Percentiles rank a stretch among this genome's conserved stretches.
phyloP scores from a whole-genome alignment of 164 flowering plant species.

The Euptelea pleiosperma region DNA sequence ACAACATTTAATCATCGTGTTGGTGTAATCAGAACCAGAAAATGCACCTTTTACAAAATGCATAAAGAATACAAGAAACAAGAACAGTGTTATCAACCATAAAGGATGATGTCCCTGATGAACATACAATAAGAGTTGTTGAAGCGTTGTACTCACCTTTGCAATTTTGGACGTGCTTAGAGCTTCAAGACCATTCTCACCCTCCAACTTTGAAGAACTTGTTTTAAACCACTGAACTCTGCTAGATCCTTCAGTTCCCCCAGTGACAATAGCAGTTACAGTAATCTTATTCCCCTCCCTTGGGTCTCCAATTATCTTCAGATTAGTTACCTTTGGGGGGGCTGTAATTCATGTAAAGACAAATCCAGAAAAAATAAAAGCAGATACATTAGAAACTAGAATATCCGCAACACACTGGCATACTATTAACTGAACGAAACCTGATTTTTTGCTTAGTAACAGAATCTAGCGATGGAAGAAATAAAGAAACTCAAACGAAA shows the following conservation, averaged over 20 bases:
- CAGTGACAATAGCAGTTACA: conserved; percentile 80
- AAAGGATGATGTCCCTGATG: not conserved
- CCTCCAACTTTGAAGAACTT: conserved; percentile 47
- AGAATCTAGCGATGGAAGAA: too few relatives aligned
- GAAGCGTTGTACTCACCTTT: conserved; percentile 44
- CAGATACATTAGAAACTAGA: not conserved
- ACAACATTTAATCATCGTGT: too few relatives aligned
- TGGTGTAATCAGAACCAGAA: not conserved
- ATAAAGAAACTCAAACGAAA: too few relatives aligned
- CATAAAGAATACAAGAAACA: conserved; percentile 5
- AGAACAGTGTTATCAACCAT: not conserved
- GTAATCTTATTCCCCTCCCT: conserved; percentile 84
- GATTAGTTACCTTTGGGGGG: conserved; percentile 76
- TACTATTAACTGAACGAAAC: not conserved
- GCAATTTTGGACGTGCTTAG: conserved; percentile 82
- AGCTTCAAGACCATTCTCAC: conserved; percentile 70
- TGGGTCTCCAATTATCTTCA: conserved; percentile 82
- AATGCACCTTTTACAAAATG: conserved; percentile 1
- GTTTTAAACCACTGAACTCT: conserved; percentile 98
- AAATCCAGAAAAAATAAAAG: not conserved
- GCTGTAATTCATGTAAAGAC: conserved; percentile 48
- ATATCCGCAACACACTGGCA: not conserved
- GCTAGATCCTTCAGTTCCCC: conserved; percentile 95
- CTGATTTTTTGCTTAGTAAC: not conserved
- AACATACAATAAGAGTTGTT: not conserved